Base-by-base conservation (phyloP, 2,329 filamentous ascomycete genomes). In the Talaromyces marneffei region DNA sequence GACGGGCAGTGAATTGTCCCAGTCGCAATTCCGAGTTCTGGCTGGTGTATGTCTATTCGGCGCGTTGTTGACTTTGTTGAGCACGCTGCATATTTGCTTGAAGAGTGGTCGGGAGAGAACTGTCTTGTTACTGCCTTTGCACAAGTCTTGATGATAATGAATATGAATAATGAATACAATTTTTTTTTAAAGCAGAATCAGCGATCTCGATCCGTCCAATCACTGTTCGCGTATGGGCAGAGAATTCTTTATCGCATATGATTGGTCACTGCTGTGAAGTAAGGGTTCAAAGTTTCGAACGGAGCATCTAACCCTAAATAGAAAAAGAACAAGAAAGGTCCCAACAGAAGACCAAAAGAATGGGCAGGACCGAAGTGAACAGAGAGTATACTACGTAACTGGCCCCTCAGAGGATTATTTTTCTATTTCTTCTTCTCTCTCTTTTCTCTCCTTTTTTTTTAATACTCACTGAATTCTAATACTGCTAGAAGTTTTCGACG, bases 1-100 rank as follows among this genome's bases (percentile, higher is more conserved):
- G 60, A 52, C 53, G 3, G 44, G 42, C 20, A 44, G 44, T 18
- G 60, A 57, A n/a, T 16, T 62, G 18, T 57, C 60, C 4, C 37
- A 39, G 35, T 23, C 54, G 14, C 60, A 62, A 54, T 33, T 54
- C 4, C 20, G 37, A n/a, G n/a, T 58, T 16, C 25, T 62, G 35
- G 46, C 44, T 18, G 54, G 44, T 1, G 42, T 62, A 5, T 58
- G 60, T 23, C 7, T 53, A 16, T 39, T 62, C 25, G 60, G 60
- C n/a, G 54, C 44, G 16, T 2, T 61, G 35, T 27, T 62, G 53
- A 29, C 44, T 29, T 29, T 53, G 9, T 5, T 58, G n/a, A 58
- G 53, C 46, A 58, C 60, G 6, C 16, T 62, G 27, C 54, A 62
- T 27, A 53, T 57, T 40, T 35, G 35, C 3, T 52, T 33, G 9